Evolutionary conservation across 306 rosid genomes (phyloP).

Genomic region (Abrus precatorius): DNA sequence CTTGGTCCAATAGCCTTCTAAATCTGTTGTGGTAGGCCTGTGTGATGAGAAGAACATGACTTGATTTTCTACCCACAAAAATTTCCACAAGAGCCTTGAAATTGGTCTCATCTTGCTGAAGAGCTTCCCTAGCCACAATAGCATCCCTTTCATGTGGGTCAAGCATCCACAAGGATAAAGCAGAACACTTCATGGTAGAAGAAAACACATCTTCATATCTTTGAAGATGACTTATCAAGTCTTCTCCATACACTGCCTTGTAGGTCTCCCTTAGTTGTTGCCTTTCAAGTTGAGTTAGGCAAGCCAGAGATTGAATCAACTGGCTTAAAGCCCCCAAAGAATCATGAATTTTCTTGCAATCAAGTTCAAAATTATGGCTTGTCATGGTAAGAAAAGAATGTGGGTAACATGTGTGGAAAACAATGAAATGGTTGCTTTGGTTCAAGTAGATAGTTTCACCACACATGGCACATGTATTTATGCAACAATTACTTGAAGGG

Average conservation of each 20-base stretch:
- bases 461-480: slow-evolving; percentile 27
- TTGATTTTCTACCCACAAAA: slow-evolving; percentile 74
- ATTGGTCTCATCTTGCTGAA: slow-evolving; percentile 56
- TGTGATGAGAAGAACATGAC: slow-evolving; percentile 68
- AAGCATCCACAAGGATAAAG: slow-evolving; percentile 71
- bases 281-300: slow-evolving; percentile 53
- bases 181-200: slow-evolving; percentile 53
- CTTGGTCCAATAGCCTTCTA: slow-evolving; percentile 68
- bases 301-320: slow-evolving; percentile 56
- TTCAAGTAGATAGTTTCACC: not conserved
- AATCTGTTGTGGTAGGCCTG: slow-evolving; percentile 70
- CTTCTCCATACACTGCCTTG: slow-evolving; percentile 68
- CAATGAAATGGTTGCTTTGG: slow-evolving; percentile 10
- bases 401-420: slow-evolving; percentile 44
- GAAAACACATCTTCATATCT: slow-evolving; percentile 46
- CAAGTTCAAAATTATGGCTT: slow-evolving; percentile 48
- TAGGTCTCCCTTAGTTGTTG: slow-evolving; percentile 63
- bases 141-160: slow-evolving; percentile 76
- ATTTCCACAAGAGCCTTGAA: slow-evolving; percentile 71
- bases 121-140: slow-evolving; percentile 59
- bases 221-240: slow-evolving; percentile 58
- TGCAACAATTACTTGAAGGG: slow-evolving; percentile 52
- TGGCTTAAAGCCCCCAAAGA: slow-evolving; percentile 54
- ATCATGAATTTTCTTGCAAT: slow-evolving; percentile 71
- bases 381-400: slow-evolving; percentile 53